Base-by-base conservation (phyloP, 75 land plant species). In the Picea sitchensis region DNA sequence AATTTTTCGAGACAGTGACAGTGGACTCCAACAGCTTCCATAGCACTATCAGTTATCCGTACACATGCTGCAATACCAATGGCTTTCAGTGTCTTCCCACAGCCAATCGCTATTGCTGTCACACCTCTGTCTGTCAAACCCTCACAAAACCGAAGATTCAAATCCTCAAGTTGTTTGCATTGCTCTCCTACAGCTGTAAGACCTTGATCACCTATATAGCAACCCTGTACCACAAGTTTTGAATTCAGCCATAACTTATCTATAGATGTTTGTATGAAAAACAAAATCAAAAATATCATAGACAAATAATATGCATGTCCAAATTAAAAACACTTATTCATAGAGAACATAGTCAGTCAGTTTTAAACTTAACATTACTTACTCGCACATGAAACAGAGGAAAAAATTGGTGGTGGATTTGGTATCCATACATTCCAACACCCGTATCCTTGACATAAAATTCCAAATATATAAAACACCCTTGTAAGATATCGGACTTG, bases 101-200 rank as follows among this genome's bases (percentile, higher is more conserved):
- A 90, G 14, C 93, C 90, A 71, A 14, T 31, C 0, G 90, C 90
- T 14, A 95, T 76, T 18, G 85, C 82, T 31, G 80, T 78, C 80
- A 95, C 65, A 68, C 96, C 98, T 17, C 13, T 79, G 69, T 95
- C 98, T 17, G 90, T 90, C 76, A 93, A 80, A 17, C 89, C 91
- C 79, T 95, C 98, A 85, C 98, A 95, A 79, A 94, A 92, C 8
- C 94, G 84, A 78, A 95, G 61, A 81, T 91, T 95, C 59, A 95
- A 76, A 71, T 95, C 96, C 77, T 92, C 88, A 77, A 95, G 87
- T 44, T 87, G 84, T 77, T 90, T 90, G 54, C 96, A 95, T 68
- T 34, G 83, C 77, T 94, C 76, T 14, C 94, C 96, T 54, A 95
- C 86, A 77, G 98, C 87, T 58, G 82, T 67, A 77, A 95, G 75